Percentiles rank a stretch among this genome's conserved stretches.
These are phyloP conservation scores for Populus alba DNA, from an alignment of 345 rosid genomes.

Conservation along the genomic window DNA sequence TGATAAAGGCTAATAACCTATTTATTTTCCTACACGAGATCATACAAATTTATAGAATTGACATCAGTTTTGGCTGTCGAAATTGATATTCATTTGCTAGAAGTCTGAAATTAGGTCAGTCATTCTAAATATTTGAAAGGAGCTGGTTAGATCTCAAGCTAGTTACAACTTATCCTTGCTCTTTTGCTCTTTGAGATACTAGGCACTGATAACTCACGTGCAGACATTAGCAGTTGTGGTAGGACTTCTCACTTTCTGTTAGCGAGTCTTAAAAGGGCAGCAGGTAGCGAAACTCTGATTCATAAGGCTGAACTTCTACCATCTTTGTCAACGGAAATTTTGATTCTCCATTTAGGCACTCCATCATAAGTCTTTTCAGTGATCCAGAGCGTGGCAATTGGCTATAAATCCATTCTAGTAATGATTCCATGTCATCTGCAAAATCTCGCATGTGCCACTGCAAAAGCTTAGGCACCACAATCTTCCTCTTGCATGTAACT, in stretches of 20 bases:
- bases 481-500: conserved; percentile 74
- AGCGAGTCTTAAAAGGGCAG: conserved; percentile 35
- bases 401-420: conserved; percentile 87
- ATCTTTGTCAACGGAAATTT: conserved; percentile 46
- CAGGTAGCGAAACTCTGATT: conserved; percentile 70
- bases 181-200: neutral
- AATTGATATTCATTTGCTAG: neutral
- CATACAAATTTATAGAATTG: neutral
- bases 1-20: neutral
- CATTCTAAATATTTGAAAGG: neutral
- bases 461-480: conserved; percentile 73
- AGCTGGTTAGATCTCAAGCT: neutral
- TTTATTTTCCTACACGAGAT: neutral
- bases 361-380: conserved; percentile 66
- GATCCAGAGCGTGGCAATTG: conserved; percentile 65
- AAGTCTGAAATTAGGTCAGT: neutral
- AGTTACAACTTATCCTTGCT: too few relatives aligned
- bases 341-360: conserved; percentile 54
- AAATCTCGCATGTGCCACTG: conserved; percentile 92
- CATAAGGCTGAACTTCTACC: conserved; percentile 73
- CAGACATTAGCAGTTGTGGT: neutral
- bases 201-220: neutral
- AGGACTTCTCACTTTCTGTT: neutral
- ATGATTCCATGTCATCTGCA: conserved; percentile 75
- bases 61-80: neutral